Percentiles rank a stretch among this genome's conserved stretches.
phyloP scores from a whole-genome alignment of 2,329 filamentous ascomycete species.

The Fusarium kyushuense region DNA sequence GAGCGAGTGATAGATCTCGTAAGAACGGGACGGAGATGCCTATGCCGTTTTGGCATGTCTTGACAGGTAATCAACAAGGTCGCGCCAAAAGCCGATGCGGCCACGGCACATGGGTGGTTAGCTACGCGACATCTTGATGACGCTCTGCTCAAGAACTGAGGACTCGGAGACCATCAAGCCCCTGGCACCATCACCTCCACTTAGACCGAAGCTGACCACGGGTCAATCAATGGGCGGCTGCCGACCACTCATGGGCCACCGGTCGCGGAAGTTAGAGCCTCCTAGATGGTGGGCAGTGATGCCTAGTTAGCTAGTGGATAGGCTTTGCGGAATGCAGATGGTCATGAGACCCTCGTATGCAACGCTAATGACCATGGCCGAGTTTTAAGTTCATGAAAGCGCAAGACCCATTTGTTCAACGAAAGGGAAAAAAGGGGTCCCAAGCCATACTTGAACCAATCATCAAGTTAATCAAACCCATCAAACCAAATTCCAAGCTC shows the following conservation, averaged over 20 bases:
- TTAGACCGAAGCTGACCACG: constrained; percentile 31
- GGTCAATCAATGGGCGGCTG: constrained; percentile 23
- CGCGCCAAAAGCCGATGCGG: constrained; percentile 34
- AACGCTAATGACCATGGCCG: constrained; percentile 47
- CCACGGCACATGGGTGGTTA: constrained; percentile 29
- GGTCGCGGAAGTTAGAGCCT: constrained; percentile 37
- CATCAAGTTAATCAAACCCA: constrained; percentile 14
- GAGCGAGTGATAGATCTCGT: constrained; percentile 24
- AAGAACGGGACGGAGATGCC: constrained; percentile 10
- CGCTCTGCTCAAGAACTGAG: constrained; percentile 17
- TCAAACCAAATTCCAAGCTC: constrained; percentile 21
- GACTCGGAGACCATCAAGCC: constrained; percentile 23
- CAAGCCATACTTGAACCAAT: constrained; percentile 37
- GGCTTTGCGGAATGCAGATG: constrained; percentile 47
- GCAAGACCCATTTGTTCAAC: constrained; percentile 46
- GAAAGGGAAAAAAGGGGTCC: constrained; percentile 41
- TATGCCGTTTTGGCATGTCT: constrained; percentile 36
- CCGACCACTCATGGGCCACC: constrained; percentile 32
- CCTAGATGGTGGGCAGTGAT: constrained; percentile 39
- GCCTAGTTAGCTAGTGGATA: constrained; percentile 42
- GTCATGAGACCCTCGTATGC: constrained; percentile 50
- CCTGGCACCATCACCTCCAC: constrained; percentile 27
- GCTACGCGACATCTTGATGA: constrained; percentile 23
- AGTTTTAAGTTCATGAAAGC: constrained; percentile 48
- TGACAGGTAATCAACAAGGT: constrained; percentile 22